Conservation (phyloP, 2,329 filamentous ascomycete species). For the Penicillium sp. region DNA sequence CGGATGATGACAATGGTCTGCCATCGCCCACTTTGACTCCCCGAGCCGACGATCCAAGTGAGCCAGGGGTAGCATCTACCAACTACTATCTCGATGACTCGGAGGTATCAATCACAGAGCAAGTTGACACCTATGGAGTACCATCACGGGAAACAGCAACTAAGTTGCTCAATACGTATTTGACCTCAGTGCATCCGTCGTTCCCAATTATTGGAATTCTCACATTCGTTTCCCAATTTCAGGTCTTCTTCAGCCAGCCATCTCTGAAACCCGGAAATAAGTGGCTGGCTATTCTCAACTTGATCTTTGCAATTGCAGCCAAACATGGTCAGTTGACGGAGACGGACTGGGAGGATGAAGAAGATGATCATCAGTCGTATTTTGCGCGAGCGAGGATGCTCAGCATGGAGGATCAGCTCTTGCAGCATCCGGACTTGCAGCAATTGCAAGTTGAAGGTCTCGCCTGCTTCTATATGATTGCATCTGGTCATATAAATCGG, state of each 20-base stretch:
- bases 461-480: constrained; percentile 43
- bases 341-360: constrained; percentile 36
- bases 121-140: constrained; percentile 36
- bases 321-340: constrained; percentile 40
- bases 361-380: constrained; percentile 40
- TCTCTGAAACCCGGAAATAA: constrained; percentile 38
- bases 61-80: constrained; percentile 28
- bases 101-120: constrained; percentile 35
- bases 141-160: constrained; percentile 39
- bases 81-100: constrained; percentile 44
- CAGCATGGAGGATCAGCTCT: constrained; percentile 39
- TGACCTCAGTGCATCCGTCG: constrained; percentile 43
- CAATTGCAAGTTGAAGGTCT: constrained; percentile 45
- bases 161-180: constrained; percentile 41
- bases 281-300: constrained; percentile 46
- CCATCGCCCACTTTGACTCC: constrained; percentile 30
- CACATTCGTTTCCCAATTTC: constrained; percentile 44
- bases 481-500: constrained; percentile 44
- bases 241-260: constrained; percentile 36
- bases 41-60: constrained; percentile 19
- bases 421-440: constrained; percentile 44
- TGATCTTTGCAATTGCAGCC: constrained; percentile 46
- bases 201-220: constrained; percentile 45
- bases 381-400: constrained; percentile 42
- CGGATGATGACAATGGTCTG: constrained; percentile 21